Evolutionary conservation across 371 early-diverging fungal species (phyloP).

Genomic region (Scutellospora calospora): DNA sequence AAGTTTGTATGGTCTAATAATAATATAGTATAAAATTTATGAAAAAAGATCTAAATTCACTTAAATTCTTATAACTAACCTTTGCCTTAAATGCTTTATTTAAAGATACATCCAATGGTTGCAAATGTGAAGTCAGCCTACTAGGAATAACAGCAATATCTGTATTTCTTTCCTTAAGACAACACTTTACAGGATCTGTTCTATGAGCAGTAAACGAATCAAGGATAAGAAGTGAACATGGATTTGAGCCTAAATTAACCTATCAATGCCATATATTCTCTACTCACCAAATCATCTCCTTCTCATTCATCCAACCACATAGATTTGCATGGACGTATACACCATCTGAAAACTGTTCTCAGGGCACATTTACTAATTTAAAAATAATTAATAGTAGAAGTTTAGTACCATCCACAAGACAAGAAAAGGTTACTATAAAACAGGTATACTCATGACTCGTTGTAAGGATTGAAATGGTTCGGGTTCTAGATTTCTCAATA

Average conservation of each 20-base stretch:
- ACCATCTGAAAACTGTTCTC: too few species aligned
- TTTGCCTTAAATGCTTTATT: too few species aligned
- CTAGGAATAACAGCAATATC: conserved; percentile 5
- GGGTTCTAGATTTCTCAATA: too few species aligned
- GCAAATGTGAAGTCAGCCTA: neutral
- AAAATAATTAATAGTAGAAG: neutral
- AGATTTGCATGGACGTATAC: too few species aligned
- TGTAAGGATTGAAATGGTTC: neutral
- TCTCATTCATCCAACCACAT: neutral
- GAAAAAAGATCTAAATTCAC: too few species aligned
- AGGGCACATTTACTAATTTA: neutral
- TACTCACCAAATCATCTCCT: neutral
- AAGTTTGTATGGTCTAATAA: too few species aligned
- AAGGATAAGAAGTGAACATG: neutral
- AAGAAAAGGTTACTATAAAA: conserved; percentile 13
- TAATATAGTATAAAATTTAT: too few species aligned
- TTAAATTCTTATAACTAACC: too few species aligned
- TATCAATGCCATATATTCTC: neutral
- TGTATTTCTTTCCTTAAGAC: neutral
- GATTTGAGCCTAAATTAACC: neutral
- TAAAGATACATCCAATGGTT: neutral
- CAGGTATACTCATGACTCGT: neutral
- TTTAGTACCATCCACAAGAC: neutral
- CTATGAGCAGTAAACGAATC: neutral
- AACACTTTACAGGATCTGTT: neutral